Evolutionary conservation across 495 filamentous ascomycete species (phyloP), one percentile per base, ranked within the genome.

Genomic region (Aspergillus ostianus): DNA sequence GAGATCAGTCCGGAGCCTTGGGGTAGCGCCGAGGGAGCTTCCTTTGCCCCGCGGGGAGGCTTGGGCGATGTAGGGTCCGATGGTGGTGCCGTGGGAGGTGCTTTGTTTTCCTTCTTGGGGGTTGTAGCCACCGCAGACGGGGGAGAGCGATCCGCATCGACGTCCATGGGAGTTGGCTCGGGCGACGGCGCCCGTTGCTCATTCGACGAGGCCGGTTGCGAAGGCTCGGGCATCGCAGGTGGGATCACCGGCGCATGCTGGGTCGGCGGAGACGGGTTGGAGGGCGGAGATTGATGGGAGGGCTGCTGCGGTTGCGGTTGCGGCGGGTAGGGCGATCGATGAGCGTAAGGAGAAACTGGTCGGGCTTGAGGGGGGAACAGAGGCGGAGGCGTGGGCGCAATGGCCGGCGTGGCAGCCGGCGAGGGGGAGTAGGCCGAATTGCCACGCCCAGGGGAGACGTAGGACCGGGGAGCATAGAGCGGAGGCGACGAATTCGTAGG

Each of bases 1-100:
- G 85, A 84, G 17, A 89, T 82, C 7, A 90, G 73, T n/a, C 88
- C 88, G 55, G 84, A 88, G 18, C 88, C 88, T 30, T 85, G 78
- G 13, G 85, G 84, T 15, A 89, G 72, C 0, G 81, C 77, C 6
- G 82, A 79, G 7, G 83, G 80, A 17, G 79, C 65, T 63, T 84
- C 84, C 59, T 82, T 87, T 51, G 74, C 71, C n/a, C 69, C 61
- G 36, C 80, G 79, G 36, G 71, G 62, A 5, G 81, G 81, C 58
- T 87, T 91, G 23, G 81, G 87, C 55, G 78, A 88, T 58, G 77
- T 80, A 5, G 85, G 82, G 26, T 81, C 81, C 9, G 86, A 85
- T 8, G 84, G 74, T 0, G 81, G 74, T 21, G 73, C 79, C 12
- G 80, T 81, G 52, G 77, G 75, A 23, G 71, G 62, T 17, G 61